Base-by-base conservation (phyloP, 495 filamentous ascomycete genomes). In the Xylaria bambusicola region DNA sequence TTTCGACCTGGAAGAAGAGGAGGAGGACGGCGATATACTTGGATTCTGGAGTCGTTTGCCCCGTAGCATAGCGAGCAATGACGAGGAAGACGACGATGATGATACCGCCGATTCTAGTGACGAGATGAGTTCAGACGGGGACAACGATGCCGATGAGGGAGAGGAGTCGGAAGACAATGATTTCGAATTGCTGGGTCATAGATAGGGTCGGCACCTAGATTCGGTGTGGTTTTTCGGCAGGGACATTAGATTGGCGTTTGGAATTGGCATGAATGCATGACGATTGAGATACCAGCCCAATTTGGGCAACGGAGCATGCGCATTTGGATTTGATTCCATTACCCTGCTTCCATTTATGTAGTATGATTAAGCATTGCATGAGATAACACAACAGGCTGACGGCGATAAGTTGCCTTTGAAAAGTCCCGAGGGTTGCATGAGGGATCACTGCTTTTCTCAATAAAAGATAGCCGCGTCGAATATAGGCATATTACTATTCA, bases 101-200 rank as follows among this genome's bases (percentile, higher is more conserved):
- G 68, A 56, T 3, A 35, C 42, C 36, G 64, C 41, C 26, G 69
- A 62, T 4, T 42, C 53, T 2, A 69, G 64, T 5, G 66, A 65
- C 9, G 69, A 74, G 15, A 76, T 80, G 33, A 63, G 67, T 38
- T 70, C 74, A 2, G 77, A 70, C 21, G 76, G 78, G 6, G 76
- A 80, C 7, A 79, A 80, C 13, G 80, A 80, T 8, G 81, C 82
- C 5, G 80, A 82, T 1, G 77, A 70, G 71, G 77, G 27, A 3
- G 84, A 82, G 3, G 83, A 81, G 0, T 82, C 87, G 29, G 82
- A 82, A 7, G 75, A 76, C 44, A 84, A 90, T 62, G 73, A 78
- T 47, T 86, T 90, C 63, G 83, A 86, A 52, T 77, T 91, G 52
- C 82, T 88, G 65, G 89, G 88, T n/a, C 89, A 92, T 75, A 81